Base-by-base conservation (phyloP, 331 rosid genomes). In the Stylosanthes scabra region DNA sequence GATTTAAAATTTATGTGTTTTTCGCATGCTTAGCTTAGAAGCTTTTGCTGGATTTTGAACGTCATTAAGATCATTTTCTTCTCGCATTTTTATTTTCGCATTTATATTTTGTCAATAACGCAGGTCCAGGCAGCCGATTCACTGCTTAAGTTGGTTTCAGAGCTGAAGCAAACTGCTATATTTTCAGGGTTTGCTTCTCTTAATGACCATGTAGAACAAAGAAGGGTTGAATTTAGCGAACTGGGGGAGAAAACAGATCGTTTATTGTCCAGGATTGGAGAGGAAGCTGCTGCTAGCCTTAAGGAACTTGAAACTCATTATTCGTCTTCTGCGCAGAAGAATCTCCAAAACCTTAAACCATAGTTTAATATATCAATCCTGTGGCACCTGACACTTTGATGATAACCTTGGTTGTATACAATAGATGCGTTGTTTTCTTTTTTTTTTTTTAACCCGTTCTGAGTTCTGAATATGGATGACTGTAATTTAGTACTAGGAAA, bases 101-200 rank as follows among this genome's bases (percentile, higher is more conserved):
- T 69, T 14, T 13, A 16, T 9, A 28, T 49, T 8, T 29, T 52
- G 63, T 80, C 54, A 15, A 76, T 59, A 25, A 11, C 50, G 27
- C 77, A 89, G 96, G 97, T 85, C 68, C 96, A 89, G 76, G 87
- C 95, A 55, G 89, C 96, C 54, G 99, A 91, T 75, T 87, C 96
- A 14, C 80, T 93, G 2, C 89, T 91, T 37, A 89, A 89, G 80
- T 80, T 89, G 74, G 97, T 93, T 59, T 88, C 92, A 0, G 98
- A 89, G 83, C 80, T 93, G 81, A 91, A 93, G 85, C 98, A 93
- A 74, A 89, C 96, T 2, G 97, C 97, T 64, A 89, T 93, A 34
- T 94, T 94, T 80, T 92, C 99, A 0, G 99, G 96, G 59, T 91
- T 94, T 79, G 98, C 97, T 47, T 93, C 97, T 8, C 91, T 93